Conservation (phyloP, 2,329 filamentous ascomycete genomes). For the Fusarium poae region DNA sequence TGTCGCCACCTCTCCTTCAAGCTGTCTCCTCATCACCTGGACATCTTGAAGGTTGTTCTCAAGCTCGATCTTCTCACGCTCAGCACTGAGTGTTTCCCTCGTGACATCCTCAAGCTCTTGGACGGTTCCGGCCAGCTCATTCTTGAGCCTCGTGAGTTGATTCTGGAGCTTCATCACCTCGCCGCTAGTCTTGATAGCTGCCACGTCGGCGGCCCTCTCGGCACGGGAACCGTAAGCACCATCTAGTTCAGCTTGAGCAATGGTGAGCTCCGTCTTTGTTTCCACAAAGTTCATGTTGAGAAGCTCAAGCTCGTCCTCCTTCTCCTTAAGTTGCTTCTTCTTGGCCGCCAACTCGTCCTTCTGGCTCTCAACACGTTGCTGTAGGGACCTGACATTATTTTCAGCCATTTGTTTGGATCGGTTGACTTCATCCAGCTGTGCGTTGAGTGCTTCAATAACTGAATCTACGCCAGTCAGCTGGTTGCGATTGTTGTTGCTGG, state of each 20-base stretch:
- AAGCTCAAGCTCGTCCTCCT: slow-evolving; percentile 64
- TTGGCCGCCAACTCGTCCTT: slow-evolving; percentile 50
- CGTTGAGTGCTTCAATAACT: slow-evolving; percentile 46
- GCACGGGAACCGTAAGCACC: slow-evolving; percentile 71
- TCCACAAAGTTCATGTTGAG: slow-evolving; percentile 67
- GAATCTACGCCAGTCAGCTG: slow-evolving; percentile 51
- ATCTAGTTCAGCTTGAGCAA: slow-evolving; percentile 72
- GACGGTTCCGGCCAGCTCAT: slow-evolving; percentile 64
- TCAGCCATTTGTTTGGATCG: slow-evolving; percentile 48
- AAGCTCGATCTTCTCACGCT: slow-evolving; percentile 62
- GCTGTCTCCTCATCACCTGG: slow-evolving; percentile 29
- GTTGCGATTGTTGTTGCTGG: slow-evolving; percentile 54
- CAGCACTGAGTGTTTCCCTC: slow-evolving; percentile 63
- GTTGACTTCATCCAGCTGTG: slow-evolving; percentile 51
- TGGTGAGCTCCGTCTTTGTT: slow-evolving; percentile 72
- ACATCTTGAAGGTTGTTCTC: slow-evolving; percentile 56
- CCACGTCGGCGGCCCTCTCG: slow-evolving; percentile 70
- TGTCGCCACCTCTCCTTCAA: slow-evolving; percentile 46
- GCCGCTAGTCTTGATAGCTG: slow-evolving; percentile 64
- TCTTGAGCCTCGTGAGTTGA: slow-evolving; percentile 64
- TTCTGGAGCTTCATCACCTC: slow-evolving; percentile 61
- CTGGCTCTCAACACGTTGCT: slow-evolving; percentile 42
- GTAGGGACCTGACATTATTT: slow-evolving; percentile 46
- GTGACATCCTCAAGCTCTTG: slow-evolving; percentile 67
- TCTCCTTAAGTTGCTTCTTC: slow-evolving; percentile 61